Evolutionary conservation across 2,329 filamentous ascomycete genomes (phyloP).

Genomic region (Podosphaera aphanis): DNA sequence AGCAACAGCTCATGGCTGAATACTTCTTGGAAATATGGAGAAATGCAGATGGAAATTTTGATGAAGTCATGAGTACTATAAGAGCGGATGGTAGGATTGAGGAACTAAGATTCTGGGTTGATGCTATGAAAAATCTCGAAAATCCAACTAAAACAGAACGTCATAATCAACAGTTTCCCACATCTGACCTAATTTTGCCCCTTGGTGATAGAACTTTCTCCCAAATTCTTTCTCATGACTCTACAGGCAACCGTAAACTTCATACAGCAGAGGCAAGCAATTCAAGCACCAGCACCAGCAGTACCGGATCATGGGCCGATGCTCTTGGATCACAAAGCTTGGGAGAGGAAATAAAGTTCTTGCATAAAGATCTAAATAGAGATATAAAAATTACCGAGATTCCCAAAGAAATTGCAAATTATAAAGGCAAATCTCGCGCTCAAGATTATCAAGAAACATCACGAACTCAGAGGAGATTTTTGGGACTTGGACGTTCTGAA

Average conservation of each 20-base stretch:
- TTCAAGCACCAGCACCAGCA: neutral
- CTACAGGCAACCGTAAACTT: neutral
- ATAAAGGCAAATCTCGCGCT: neutral
- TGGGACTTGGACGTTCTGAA: no score
- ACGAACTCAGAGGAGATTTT: neutral
- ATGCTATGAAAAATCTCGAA: conserved; percentile 22
- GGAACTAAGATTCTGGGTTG: conserved; percentile 34
- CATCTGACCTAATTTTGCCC: neutral
- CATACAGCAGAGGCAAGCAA: neutral
- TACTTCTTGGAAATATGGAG: conserved; percentile 32
- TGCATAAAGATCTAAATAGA: no score
- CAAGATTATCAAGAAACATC: neutral
- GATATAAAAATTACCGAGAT: neutral
- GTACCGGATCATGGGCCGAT: neutral
- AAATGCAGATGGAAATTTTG: conserved; percentile 33
- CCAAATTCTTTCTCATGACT: conserved; percentile 1
- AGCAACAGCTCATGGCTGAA: conserved; percentile 13
- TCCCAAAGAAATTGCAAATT: neutral
- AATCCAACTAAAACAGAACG: neutral
- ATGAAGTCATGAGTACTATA: conserved; percentile 35
- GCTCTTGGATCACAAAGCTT: neutral
- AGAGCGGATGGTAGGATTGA: conserved; percentile 34
- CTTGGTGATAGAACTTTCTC: neutral
- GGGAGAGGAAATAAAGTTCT: neutral
- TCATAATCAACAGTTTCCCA: neutral